phyloP scores from a whole-genome alignment of 2,329 filamentous ascomycete species.

The Aspergillus quadrilineatus region DNA sequence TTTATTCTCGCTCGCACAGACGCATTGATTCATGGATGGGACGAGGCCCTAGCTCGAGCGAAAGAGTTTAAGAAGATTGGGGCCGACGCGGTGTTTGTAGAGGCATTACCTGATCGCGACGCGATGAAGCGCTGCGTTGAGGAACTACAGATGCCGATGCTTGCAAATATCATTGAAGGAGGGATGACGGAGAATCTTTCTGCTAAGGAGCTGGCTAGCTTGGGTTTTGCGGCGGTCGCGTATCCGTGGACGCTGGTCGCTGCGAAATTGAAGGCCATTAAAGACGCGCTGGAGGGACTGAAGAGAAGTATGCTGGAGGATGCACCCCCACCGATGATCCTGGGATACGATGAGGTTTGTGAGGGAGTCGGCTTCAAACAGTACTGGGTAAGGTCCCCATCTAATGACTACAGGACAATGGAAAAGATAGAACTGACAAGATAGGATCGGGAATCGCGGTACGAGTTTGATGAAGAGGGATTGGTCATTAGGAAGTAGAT shows the following conservation, averaged over 20 bases:
- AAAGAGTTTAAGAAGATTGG: conserved; percentile 46
- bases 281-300: conserved; percentile 33
- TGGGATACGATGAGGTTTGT: conserved; percentile 47
- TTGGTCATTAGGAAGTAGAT: background rate
- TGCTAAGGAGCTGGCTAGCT: conserved; percentile 37
- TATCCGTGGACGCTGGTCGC: conserved; percentile 50
- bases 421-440: conserved; percentile 20
- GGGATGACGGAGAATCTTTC: conserved; percentile 45
- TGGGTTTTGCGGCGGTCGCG: conserved; percentile 45
- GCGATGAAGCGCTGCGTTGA: conserved; percentile 42
- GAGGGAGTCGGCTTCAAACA: conserved; percentile 49
- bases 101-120: conserved; percentile 47
- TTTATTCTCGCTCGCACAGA: conserved; percentile 50
- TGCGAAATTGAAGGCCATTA: conserved; percentile 44
- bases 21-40: conserved; percentile 39
- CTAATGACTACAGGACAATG: background rate
- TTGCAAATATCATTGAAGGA: conserved; percentile 49
- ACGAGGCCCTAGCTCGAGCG: conserved; percentile 46
- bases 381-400: conserved; percentile 37
- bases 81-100: conserved; percentile 48
- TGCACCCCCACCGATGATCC: conserved; percentile 45
- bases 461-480: conserved; percentile 20
- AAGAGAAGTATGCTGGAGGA: conserved; percentile 47
- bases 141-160: conserved; percentile 41
- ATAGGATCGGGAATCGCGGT: conserved; percentile 23